Evolutionary conservation across 1,284 basidiomycete species (phyloP), one percentile per base, ranked within the genome.

Genomic region (Ceratobasidium sp.): DNA sequence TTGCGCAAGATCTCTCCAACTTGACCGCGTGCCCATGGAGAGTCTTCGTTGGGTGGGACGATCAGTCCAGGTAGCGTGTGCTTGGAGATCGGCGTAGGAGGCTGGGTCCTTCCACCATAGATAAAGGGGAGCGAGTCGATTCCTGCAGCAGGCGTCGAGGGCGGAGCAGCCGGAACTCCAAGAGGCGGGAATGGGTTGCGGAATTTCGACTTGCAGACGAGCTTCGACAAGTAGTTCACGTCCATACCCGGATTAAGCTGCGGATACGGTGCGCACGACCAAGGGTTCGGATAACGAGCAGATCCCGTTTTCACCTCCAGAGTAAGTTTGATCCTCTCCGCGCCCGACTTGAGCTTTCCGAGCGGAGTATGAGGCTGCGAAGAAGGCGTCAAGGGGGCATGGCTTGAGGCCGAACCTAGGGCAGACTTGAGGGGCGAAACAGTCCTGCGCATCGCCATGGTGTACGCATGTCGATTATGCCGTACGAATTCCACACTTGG

Each of bases 1-100:
- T 37, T 54, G 49, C 49, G 66, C 19, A 68, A 32, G 25, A 54
- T 68, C 29, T 68, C 66, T 52, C 66, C 66, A n/a, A 68, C 66
- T 37, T 68, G 66, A 29, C 66, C 66, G 49, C 37, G 49, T 29
- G n/a, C 29, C 66, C 66, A 68, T 54, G 66, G 66, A 15, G 66
- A 68, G 46, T 68, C 46, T 29, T 68, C 49, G 9, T 68, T 15
- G 6, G 66, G 66, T 8, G 49, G 40, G n/a, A 54, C 66, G 22
- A 68, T 29, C 1, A 68, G 43, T 22, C 46, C 29, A 8, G 40
- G 15, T 17, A 51, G 7, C n/a, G 25, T 9, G 25, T 1, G 22
- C 15, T 17, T 34, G n/a, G 9, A 61, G n/a, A 52, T 46, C 1
- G 49, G 66, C n/a, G 66, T 17, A 44, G 7, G 9, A 22, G 66